Evolutionary conservation across 2,329 filamentous ascomycete genomes (phyloP), one percentile per base, ranked within the genome.

Genomic region (Geosmithia flava): DNA sequence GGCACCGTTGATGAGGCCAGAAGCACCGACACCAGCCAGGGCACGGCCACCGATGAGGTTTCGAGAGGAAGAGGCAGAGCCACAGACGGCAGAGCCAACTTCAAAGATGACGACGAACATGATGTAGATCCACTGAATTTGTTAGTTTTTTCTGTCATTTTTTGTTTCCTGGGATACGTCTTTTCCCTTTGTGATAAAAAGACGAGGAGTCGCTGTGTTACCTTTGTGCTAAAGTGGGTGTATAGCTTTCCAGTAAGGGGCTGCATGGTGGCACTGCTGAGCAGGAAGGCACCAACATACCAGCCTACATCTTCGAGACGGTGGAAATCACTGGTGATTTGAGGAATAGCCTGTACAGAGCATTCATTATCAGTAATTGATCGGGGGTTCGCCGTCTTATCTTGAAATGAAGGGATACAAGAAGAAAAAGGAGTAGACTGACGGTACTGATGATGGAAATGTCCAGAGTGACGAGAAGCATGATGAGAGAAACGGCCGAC

Each of bases 191-290:
- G 23, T 27, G n/a, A n/a, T n/a, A n/a, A n/a, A n/a, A n/a, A n/a
- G n/a, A n/a, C n/a, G n/a, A n/a, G n/a, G n/a, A n/a, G n/a, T n/a
- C n/a, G n/a, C n/a, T n/a, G n/a, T n/a, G 6, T 13, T 46, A 66
- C 68, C 59, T 72, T 69, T 8, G 59, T 56, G 20, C 52, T 63
- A 48, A 75, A 71, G 42, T 70, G 58, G 1, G 61, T 65, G 51
- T 72, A 77, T 0, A 77, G 48, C 52, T 70, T 75, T 1, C 74
- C 74, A 0, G 68, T 65, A 4, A 76, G 59, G 2, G 72, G 72
- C 51, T 74, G 71, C 2, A 76, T 53, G 2, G 70, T 64, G n/a
- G 69, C 64, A 47, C 68, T 74, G 45, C 5, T 3, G 41, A 76
- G 61, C 30, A 68, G 65, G 53, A 72, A 74, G 19, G 68, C 68